These are phyloP conservation scores for Aspergillus sp. DNA, from an alignment of 2,329 filamentous ascomycete species.

Conservation along the genomic window DNA sequence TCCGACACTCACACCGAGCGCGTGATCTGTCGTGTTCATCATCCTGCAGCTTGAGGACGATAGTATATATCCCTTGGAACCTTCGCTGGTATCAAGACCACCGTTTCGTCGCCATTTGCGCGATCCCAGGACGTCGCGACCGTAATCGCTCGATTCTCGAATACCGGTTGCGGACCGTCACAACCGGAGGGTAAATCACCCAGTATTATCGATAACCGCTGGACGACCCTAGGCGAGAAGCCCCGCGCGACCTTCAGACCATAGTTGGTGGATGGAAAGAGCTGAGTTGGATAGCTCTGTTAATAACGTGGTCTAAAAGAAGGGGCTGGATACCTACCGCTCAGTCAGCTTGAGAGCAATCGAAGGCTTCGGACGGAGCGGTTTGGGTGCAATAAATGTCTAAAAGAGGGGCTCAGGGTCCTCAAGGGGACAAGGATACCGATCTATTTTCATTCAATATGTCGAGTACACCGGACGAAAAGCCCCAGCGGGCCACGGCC, in stretches of 20 bases:
- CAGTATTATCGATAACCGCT: neutral
- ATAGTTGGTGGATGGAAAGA: slow-evolving; percentile 14
- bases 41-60: neutral
- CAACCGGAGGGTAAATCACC: neutral
- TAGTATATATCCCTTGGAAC: neutral
- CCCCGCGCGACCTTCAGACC: neutral
- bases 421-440: slow-evolving; percentile 36
- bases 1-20: slow-evolving; percentile 10
- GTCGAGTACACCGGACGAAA: slow-evolving; percentile 45
- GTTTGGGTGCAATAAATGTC: slow-evolving; percentile 32
- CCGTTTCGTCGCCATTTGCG: neutral
- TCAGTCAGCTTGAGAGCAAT: neutral
- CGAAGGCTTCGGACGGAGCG: slow-evolving; percentile 18
- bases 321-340: slow-evolving; percentile 16
- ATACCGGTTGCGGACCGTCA: neutral
- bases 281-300: slow-evolving; percentile 6
- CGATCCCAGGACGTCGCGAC: slow-evolving; percentile 6
- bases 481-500: slow-evolving; percentile 52
- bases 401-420: slow-evolving; percentile 39
- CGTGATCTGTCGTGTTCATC: slow-evolving; percentile 9
- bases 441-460: slow-evolving; percentile 33
- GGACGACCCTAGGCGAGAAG: neutral
- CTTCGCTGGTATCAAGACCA: neutral
- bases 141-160: neutral
- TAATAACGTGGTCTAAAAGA: slow-evolving; percentile 9